These are phyloP conservation scores for Fusarium fracticaudum DNA, from an alignment of 2,329 filamentous ascomycete genomes.

Conservation along the genomic window DNA sequence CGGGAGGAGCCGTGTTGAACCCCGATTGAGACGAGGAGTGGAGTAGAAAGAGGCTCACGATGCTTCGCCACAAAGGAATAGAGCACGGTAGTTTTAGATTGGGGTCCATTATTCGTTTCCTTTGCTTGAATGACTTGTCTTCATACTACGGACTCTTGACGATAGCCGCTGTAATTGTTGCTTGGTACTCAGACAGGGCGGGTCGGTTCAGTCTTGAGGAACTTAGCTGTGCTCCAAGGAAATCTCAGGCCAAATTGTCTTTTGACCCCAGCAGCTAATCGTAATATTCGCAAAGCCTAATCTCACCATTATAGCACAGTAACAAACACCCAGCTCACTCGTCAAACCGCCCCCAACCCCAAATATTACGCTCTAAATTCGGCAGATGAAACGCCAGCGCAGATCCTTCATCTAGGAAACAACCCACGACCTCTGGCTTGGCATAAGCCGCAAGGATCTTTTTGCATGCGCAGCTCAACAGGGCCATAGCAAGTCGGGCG, in stretches of 20 bases:
- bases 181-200: fast-evolving
- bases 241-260: too few species aligned
- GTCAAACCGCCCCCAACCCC: background rate
- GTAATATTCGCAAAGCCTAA: too few species aligned
- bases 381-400: background rate
- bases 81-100: too few species aligned
- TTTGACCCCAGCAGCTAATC: too few species aligned
- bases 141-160: fast-evolving
- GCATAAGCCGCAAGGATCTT: background rate
- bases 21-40: background rate
- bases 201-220: background rate
- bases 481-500: background rate
- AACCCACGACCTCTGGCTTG: background rate
- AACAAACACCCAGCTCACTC: background rate
- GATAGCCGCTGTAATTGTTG: background rate
- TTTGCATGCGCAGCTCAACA: too few species aligned
- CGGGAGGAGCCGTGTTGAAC: background rate
- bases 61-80: background rate
- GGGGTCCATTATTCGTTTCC: background rate
- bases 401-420: background rate
- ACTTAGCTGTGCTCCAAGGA: too few species aligned
- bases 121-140: too few species aligned
- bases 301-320: background rate
- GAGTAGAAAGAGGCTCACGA: background rate
- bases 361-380: fast-evolving